Conservation (phyloP, 2,329 filamentous ascomycete species). For the Talaromyces atroroseus region DNA sequence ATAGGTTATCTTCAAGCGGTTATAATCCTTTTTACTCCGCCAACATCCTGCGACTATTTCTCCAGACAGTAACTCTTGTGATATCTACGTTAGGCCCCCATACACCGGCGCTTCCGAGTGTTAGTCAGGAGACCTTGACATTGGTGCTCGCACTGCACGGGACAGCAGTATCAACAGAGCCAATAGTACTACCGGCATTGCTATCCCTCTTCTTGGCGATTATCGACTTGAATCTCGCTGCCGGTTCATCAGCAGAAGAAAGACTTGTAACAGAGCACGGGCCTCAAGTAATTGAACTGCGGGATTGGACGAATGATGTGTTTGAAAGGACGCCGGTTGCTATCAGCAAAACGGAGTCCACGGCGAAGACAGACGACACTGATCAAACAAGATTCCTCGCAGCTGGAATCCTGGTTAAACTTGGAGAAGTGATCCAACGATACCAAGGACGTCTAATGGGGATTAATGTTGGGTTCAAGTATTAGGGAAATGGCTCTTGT, state of each 20-base stretch:
- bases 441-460: conserved; percentile 74
- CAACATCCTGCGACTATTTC: conserved; percentile 68
- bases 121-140: conserved; percentile 80
- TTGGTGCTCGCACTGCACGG: conserved; percentile 67
- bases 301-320: conserved; percentile 75
- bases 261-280: conserved; percentile 69
- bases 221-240: conserved; percentile 66
- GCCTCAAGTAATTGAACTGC: conserved; percentile 74
- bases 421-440: conserved; percentile 75
- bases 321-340: conserved; percentile 54
- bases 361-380: conserved; percentile 47
- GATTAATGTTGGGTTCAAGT: conserved; percentile 49
- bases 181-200: conserved; percentile 65
- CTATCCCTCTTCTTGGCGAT: conserved; percentile 74
- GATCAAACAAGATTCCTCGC: conserved; percentile 53
- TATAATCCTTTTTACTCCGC: conserved; percentile 66
- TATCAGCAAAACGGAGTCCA: conserved; percentile 61
- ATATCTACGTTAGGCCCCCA: conserved; percentile 78
- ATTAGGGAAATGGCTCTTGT: conserved; percentile 17
- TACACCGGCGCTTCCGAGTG: conserved; percentile 66
- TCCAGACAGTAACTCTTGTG: conserved; percentile 80
- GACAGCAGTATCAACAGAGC: conserved; percentile 51
- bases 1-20: conserved; percentile 27
- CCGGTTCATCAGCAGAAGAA: conserved; percentile 51
- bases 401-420: conserved; percentile 72